Base-by-base conservation (phyloP, 2,329 filamentous ascomycete genomes). In the Peltaster fructicola region DNA sequence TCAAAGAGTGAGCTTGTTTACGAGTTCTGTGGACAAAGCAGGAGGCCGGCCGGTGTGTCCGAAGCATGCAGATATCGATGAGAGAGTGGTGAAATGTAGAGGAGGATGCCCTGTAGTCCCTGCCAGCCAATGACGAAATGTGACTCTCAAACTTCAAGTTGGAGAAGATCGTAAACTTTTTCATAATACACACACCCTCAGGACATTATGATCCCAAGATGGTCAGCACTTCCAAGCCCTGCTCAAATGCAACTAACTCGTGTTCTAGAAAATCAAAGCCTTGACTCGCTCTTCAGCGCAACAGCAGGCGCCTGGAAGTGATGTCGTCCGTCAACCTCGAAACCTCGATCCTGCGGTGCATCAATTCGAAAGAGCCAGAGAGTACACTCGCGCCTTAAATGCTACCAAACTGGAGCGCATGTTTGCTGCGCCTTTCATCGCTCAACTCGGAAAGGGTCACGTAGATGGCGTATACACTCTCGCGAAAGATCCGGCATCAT, bases 331-430 rank as follows among this genome's bases (percentile, higher is more conserved):
- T 43, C 57, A 67, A 40, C 68, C 72, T 31, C 66, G 72, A 37
- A 79, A 78, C 52, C 50, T 90, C 43, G 79, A 91, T 54, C 77
- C 84, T 14, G 73, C 78, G 20, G 65, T 85, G 31, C 82, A 92
- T 54, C 84, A 80, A 2, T 92, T 93, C 53, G 82, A 91, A 54
- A 66, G 81, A 43, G 84, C 84, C 22, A 63, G 82, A 51, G 84
- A 92, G 56, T 85, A 82, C 47, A 80, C 73, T 8, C 57, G 73
- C 39, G 73, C 74, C 7, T 58, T 79, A 32, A 78, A 81, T 67
- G 84, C 84, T 14, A 81, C 82, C 30, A 93, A 93, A 52, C 57
- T 93, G 33, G 81, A 92, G 55, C 76, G 84, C 40, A 85, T 93
- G 76, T 91, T 91, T 51, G 74, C 74, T 15, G 63, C 73, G 26